Evolutionary conservation across 306 rosid genomes (phyloP).

Genomic region (Begonia peltatifolia): DNA sequence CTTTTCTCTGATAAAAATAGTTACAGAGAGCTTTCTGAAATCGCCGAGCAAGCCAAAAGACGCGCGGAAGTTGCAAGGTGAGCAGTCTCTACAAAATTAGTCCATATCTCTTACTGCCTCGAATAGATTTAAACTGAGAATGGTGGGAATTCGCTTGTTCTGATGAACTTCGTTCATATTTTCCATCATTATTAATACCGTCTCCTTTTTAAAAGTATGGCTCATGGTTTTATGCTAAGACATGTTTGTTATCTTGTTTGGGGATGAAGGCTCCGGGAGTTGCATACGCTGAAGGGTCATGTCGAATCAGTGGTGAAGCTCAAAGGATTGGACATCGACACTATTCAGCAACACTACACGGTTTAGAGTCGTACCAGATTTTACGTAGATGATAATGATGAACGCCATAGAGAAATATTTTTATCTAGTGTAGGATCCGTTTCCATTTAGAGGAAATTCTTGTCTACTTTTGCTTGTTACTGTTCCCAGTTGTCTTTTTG

Average conservation of each 20-base stretch:
- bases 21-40: constrained; percentile 90
- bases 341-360: constrained; percentile 87
- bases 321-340: constrained; percentile 87
- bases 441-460: too few relatives aligned
- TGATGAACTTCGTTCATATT: too few relatives aligned
- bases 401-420: constrained; percentile 5
- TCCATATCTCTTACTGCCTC: not conserved
- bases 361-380: constrained; percentile 22
- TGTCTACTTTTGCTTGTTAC: too few relatives aligned
- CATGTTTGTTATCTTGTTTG: constrained; percentile 1
- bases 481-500: too few relatives aligned
- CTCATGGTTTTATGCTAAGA: not conserved
- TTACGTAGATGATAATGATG: constrained; percentile 23
- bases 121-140: too few relatives aligned
- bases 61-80: constrained; percentile 99
- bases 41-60: constrained; percentile 93
- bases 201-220: not conserved
- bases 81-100: not conserved
- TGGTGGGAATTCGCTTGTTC: too few relatives aligned
- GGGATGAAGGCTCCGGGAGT: constrained; percentile 68
- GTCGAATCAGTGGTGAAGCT: constrained; percentile 99
- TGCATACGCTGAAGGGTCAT: constrained; percentile 81
- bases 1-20: constrained; percentile 50
- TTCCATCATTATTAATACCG: too few relatives aligned
- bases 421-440: too few relatives aligned